Conservation (phyloP, 2,329 filamentous ascomycete species). For the Alternaria sp. region DNA sequence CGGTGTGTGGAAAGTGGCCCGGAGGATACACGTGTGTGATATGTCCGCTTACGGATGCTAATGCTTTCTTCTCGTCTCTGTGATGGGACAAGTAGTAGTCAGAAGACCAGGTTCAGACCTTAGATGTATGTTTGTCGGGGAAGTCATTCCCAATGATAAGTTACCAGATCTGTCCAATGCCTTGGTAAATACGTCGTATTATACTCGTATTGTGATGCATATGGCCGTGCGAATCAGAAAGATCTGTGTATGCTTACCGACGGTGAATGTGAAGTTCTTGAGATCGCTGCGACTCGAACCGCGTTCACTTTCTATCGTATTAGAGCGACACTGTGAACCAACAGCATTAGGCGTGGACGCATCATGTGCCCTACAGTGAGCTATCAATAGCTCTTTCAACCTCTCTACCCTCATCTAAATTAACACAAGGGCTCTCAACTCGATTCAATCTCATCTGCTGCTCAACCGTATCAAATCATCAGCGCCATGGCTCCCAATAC, state of each 20-base stretch:
- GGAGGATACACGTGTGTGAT: not conserved
- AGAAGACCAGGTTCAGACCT: not conserved
- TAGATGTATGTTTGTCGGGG: not conserved
- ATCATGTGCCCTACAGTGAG: fast-evolving
- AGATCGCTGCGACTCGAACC: fast-evolving
- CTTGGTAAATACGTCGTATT: not conserved
- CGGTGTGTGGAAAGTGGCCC: not conserved
- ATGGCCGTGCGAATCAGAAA: not conserved
- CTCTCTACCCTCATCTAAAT: no score
- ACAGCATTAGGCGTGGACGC: not conserved
- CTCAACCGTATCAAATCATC: not conserved
- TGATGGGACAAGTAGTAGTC: not conserved
- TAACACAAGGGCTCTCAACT: not conserved
- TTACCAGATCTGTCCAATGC: fast-evolving
- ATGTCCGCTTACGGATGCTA: not conserved
- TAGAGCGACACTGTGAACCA: not conserved
- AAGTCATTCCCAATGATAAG: not conserved
- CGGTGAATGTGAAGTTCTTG: not conserved
- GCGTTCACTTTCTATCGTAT: not conserved
- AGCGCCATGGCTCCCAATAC: not conserved
- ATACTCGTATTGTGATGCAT: not conserved
- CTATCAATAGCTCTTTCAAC: not conserved
- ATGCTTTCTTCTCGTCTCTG: not conserved
- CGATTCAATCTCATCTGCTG: not conserved
- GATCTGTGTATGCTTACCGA: fast-evolving